Evolutionary conservation across 176 grass and related monocot genomes (phyloP).

Genomic region (Neostapfia colusana): DNA sequence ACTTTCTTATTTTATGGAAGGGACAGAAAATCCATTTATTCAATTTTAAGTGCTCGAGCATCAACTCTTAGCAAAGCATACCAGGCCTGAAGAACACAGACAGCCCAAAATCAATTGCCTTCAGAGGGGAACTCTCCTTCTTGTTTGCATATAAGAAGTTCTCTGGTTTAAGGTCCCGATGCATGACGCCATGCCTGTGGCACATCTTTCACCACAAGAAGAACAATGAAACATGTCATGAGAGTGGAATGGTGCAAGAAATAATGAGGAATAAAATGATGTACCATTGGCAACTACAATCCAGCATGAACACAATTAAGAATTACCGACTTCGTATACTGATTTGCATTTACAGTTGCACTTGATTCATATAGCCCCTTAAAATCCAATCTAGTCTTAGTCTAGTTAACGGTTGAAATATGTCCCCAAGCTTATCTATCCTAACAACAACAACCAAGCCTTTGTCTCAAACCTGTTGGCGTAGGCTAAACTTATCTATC

Average conservation of each 20-base stretch:
- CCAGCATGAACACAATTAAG: background rate
- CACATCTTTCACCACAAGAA: conserved; percentile 62
- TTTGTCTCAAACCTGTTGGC: no score
- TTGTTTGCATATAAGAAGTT: conserved; percentile 91
- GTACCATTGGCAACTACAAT: background rate
- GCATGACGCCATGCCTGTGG: conserved; percentile 92
- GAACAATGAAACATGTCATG: conserved; percentile 17
- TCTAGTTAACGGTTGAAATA: no score
- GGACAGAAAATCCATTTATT: conserved; percentile 15
- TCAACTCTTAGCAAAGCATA: conserved; percentile 36
- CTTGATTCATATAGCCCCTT: background rate
- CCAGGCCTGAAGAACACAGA: conserved; percentile 92
- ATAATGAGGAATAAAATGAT: conserved; percentile 14
- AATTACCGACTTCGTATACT: background rate
- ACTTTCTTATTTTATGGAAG: conserved; percentile 12
- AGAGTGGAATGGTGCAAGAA: conserved; percentile 26
- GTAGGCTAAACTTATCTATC: no score
- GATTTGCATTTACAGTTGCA: background rate
- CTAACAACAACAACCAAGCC: no score
- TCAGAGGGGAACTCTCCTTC: conserved; percentile 86
- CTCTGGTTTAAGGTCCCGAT: conserved; percentile 95
- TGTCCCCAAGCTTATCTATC: no score
- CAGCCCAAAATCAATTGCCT: conserved; percentile 97
- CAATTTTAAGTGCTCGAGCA: conserved; percentile 20
- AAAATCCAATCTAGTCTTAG: conserved; percentile 6